A percentile compares a stretch with the other conserved stretches of the same genome.
These are phyloP conservation scores for Zymoseptoria ardabiliae DNA, from an alignment of 2,329 filamentous ascomycete genomes.

Conservation along the genomic window DNA sequence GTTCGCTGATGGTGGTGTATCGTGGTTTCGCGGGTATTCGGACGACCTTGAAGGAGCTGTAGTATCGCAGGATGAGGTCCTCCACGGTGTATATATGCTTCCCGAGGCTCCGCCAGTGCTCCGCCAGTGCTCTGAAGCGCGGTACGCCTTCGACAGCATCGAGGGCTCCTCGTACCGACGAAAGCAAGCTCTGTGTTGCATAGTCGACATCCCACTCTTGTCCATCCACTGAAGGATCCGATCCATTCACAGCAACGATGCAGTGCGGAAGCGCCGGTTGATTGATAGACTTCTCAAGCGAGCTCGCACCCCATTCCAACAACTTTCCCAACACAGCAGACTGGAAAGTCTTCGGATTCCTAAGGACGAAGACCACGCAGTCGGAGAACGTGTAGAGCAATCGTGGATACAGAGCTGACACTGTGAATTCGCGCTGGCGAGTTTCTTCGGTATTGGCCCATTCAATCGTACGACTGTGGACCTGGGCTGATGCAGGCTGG, in stretches of 20 bases:
- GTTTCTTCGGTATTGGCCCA: slow-evolving; percentile 28
- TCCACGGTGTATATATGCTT: slow-evolving; percentile 39
- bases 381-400: slow-evolving; percentile 40
- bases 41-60: slow-evolving; percentile 42
- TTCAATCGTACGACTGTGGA: slow-evolving; percentile 24
- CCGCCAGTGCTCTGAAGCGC: slow-evolving; percentile 33
- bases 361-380: slow-evolving; percentile 37
- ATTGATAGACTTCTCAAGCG: slow-evolving; percentile 48
- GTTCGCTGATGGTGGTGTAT: slow-evolving; percentile 44
- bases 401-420: slow-evolving; percentile 35
- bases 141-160: slow-evolving; percentile 28
- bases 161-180: slow-evolving; percentile 26
- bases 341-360: slow-evolving; percentile 33
- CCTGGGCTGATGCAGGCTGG: slow-evolving; percentile 3
- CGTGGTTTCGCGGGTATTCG: slow-evolving; percentile 41
- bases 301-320: slow-evolving; percentile 45
- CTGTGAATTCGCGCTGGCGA: slow-evolving; percentile 32
- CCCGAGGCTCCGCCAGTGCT: slow-evolving; percentile 37
- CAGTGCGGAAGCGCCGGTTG: slow-evolving; percentile 50
- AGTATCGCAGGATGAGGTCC: slow-evolving; percentile 45
- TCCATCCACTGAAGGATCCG: slow-evolving; percentile 28
- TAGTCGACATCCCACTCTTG: slow-evolving; percentile 29
- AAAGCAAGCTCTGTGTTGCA: slow-evolving; percentile 28
- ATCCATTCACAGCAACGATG: slow-evolving; percentile 43
- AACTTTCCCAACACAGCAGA: slow-evolving; percentile 33